Percentiles rank a stretch among this genome's conserved stretches.
Conservation (phyloP, 805 yeast genomes). For the Barnettozyma populi region DNA sequence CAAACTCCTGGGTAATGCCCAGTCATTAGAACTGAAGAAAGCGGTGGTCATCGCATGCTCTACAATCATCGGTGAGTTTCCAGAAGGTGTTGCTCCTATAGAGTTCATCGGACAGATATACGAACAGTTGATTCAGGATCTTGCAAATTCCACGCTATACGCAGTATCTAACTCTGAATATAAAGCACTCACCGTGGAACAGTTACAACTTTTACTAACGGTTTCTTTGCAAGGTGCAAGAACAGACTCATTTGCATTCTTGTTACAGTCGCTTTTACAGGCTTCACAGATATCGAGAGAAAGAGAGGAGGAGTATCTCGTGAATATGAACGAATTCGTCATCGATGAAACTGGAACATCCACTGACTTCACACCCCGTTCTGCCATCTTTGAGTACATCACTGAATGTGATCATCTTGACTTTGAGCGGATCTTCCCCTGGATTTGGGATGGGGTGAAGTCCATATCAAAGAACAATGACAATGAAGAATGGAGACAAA, state of each 20-base stretch:
- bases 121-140: slow-evolving; percentile 10
- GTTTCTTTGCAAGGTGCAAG: neutral
- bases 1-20: slow-evolving; percentile 10
- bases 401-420: slow-evolving; percentile 42
- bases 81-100: slow-evolving; percentile 17
- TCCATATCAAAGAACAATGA: neutral
- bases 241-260: slow-evolving; percentile 7
- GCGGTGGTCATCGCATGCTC: slow-evolving; percentile 14
- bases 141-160: slow-evolving; percentile 7
- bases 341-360: slow-evolving; percentile 70
- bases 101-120: slow-evolving; percentile 9
- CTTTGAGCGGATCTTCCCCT: slow-evolving; percentile 21
- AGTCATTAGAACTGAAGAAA: slow-evolving; percentile 13
- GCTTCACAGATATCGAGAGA: slow-evolving; percentile 23
- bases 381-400: slow-evolving; percentile 52
- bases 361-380: slow-evolving; percentile 50
- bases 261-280: slow-evolving; percentile 16
- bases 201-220: neutral
- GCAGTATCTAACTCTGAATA: neutral
- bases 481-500: slow-evolving; percentile 33
- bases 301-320: slow-evolving; percentile 42
- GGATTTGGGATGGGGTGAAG: slow-evolving; percentile 9
- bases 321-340: slow-evolving; percentile 65
- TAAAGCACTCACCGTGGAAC: neutral
- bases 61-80: slow-evolving; percentile 20